Percentiles rank a stretch among this genome's conserved stretches.
Evolutionary conservation across 2,329 filamentous ascomycete species (phyloP).

Genomic region (Monosporascus sp.): DNA sequence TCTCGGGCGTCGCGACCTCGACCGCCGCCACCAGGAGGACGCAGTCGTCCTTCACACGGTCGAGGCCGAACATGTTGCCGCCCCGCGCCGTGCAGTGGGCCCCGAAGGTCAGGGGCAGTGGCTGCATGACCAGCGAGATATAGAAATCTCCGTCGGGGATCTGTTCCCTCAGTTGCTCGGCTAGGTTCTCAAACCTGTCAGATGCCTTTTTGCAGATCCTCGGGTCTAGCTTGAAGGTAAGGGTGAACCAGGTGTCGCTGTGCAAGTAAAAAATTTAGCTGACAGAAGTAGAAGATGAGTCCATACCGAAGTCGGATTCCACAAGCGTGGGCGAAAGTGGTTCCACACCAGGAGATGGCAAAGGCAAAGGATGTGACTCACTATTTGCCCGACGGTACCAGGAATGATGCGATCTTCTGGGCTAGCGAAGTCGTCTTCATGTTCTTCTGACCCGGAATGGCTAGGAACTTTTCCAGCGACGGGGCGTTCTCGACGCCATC

Average conservation of each 20-base stretch:
- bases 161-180: constrained; percentile 6
- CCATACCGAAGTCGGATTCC: no score
- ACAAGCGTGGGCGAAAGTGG: neutral
- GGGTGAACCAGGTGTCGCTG: constrained; percentile 13
- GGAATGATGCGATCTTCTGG: constrained; percentile 7
- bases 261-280: constrained; percentile 1
- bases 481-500: constrained; percentile 9
- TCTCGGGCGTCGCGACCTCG: constrained; percentile 7
- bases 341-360: neutral
- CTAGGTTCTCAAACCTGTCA: constrained; percentile 4
- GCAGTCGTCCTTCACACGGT: constrained; percentile 6
- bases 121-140: constrained; percentile 8
- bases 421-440: constrained; percentile 7
- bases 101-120: constrained; percentile 7
- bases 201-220: constrained; percentile 9
- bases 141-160: constrained; percentile 9
- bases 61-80: constrained; percentile 12
- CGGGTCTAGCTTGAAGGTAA: constrained; percentile 14
- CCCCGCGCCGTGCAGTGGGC: constrained; percentile 5
- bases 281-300: no score
- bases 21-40: constrained; percentile 4
- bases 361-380: constrained; percentile 1
- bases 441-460: constrained; percentile 9
- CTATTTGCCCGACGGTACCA: constrained; percentile 9
- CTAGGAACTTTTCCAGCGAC: constrained; percentile 9